Base-by-base conservation (phyloP, 345 rosid species). In the Ceriops decandra region DNA sequence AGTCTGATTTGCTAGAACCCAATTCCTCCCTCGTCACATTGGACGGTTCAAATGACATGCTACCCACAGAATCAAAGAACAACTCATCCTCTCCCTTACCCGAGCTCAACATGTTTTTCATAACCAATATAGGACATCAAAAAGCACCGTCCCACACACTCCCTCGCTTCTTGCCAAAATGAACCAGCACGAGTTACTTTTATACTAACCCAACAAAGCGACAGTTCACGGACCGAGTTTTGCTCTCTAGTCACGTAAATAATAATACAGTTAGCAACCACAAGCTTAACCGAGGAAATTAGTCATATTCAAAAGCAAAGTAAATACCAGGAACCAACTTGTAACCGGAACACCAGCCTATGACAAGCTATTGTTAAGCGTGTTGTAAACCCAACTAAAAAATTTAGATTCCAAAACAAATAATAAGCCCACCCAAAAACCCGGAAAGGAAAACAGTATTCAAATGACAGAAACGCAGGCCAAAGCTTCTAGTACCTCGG, bases 31-130 rank as follows among this genome's bases (percentile, higher is more conserved):
- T 66, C 13, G 57, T 69, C 53, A 32, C 80, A 69, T 72, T 65
- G n/a, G 79, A 64, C 63, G 66, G 79, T 64, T 68, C 84, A 32
- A 35, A 5, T 22, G 78, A 81, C 66, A 85, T 77, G 75, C 71
- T 71, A 76, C 88, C 96, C 20, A 57, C 61, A 32, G 87, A 84
- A 76, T 92, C 97, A 31, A 82, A 93, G 88, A 86, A 93, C 67
- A 75, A 72, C 64, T 89, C 93, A 68, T 32, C 70, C 66, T 81
- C 85, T 57, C 58, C 84, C 69, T 76, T 78, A 71, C 66, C 75
- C 51, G 72, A 76, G 62, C 67, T 80, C 85, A 61, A 75, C 96
- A 93, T 28, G 30, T 90, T 66, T 76, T 87, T 80, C 70, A 70
- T 61, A 65, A 76, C 76, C 66, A 69, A 73, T 56, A 76, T 65